These are phyloP conservation scores for Moesziomyces globuligerus DNA, from an alignment of 1,284 basidiomycete species.

Conservation along the genomic window DNA sequence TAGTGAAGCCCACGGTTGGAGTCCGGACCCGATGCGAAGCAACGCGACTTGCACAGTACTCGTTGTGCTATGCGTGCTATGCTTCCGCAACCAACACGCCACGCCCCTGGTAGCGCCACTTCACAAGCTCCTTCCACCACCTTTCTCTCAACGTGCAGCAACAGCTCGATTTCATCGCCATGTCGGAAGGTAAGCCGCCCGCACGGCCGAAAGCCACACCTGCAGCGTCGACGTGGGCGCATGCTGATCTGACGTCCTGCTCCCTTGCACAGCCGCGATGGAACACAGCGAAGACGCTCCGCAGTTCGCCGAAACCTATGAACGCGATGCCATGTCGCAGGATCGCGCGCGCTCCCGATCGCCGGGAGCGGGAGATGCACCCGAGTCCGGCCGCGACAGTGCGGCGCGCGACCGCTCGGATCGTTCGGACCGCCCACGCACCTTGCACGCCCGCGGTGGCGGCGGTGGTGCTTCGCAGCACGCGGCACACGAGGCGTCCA, in stretches of 20 bases:
- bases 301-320: slow-evolving; percentile 34
- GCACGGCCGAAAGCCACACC: background rate
- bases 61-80: too few relatives aligned
- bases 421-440: slow-evolving; percentile 28
- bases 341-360: slow-evolving; percentile 44
- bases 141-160: slow-evolving; percentile 2
- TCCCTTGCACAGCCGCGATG: slow-evolving; percentile 4
- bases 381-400: slow-evolving; percentile 24
- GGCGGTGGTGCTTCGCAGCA: slow-evolving; percentile 34
- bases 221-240: too few relatives aligned
- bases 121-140: slow-evolving; percentile 4
- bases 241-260: background rate
- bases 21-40: too few relatives aligned
- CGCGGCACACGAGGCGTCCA: slow-evolving; percentile 71
- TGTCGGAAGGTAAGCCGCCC: slow-evolving; percentile 35
- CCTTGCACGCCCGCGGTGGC: slow-evolving; percentile 19
- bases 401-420: slow-evolving; percentile 22
- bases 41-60: too few relatives aligned
- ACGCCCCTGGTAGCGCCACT: too few relatives aligned
- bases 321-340: slow-evolving; percentile 41
- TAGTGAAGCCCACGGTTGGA: too few relatives aligned
- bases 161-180: too few relatives aligned
- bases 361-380: slow-evolving; percentile 29
- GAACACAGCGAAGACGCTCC: slow-evolving; percentile 38
- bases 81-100: too few relatives aligned